Evolutionary conservation across 2,329 filamentous ascomycete genomes (phyloP).

Genomic region (Talaromyces sp.): DNA sequence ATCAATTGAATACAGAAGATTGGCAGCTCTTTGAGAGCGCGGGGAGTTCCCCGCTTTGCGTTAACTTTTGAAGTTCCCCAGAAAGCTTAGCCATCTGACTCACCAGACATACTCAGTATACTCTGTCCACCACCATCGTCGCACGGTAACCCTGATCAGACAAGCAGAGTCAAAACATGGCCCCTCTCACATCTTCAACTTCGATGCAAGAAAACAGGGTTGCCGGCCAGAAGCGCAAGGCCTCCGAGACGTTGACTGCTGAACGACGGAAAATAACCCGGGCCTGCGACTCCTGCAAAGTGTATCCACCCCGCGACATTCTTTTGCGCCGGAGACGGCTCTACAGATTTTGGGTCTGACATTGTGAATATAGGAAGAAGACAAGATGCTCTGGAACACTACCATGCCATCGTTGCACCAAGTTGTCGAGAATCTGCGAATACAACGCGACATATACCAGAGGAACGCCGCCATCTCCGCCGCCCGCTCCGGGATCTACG

Average conservation of each 20-base stretch:
- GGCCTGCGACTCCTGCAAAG: conserved; percentile 39
- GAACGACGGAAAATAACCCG: conserved; percentile 38
- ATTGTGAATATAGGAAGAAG: conserved; percentile 27
- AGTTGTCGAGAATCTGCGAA: conserved; percentile 32
- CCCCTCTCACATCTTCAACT: background rate
- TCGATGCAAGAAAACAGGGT: background rate
- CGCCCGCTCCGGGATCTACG: conserved; percentile 23
- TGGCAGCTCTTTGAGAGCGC: background rate
- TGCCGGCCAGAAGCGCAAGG: conserved; percentile 31
- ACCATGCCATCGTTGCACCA: conserved; percentile 34
- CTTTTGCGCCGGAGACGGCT: background rate
- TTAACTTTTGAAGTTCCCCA: background rate
- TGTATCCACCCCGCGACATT: conserved; percentile 17
- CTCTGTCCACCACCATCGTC: background rate
- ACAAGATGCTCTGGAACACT: conserved; percentile 38
- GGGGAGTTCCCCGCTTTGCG: conserved; percentile 2
- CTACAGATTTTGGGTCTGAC: conserved; percentile 8
- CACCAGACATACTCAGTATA: background rate
- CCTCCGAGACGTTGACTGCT: conserved; percentile 23
- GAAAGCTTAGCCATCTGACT: background rate
- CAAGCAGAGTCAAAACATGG: background rate
- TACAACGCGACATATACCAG: conserved; percentile 39
- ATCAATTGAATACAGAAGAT: background rate
- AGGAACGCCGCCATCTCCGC: conserved; percentile 35
- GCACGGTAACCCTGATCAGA: background rate